Evolutionary conservation across 805 yeast species (phyloP).

Genomic region (Cyberlindnera xylosilytica): DNA sequence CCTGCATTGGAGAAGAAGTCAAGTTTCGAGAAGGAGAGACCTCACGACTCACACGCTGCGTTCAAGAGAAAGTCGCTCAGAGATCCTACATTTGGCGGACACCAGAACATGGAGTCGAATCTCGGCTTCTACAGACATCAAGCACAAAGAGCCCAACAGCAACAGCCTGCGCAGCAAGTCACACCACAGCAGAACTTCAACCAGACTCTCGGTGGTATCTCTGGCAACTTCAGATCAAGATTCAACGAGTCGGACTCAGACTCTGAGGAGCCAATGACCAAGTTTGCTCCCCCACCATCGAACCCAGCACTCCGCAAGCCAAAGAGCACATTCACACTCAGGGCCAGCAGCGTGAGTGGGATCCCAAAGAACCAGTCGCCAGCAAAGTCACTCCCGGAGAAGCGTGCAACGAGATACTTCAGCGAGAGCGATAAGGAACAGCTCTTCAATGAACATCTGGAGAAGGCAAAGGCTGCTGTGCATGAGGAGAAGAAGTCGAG

Average conservation of each 20-base stretch:
- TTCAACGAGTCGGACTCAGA: conserved; percentile 67
- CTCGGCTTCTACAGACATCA: conserved; percentile 28
- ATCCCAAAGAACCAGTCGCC: conserved; percentile 22
- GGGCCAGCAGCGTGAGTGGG: conserved; percentile 24
- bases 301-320: conserved; percentile 24
- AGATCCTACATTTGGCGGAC: conserved; percentile 26
- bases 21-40: conserved; percentile 51
- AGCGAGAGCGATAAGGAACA: conserved; percentile 26
- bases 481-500: conserved; percentile 24
- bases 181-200: conserved; percentile 4
- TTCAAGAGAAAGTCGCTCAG: conserved; percentile 36
- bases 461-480: conserved; percentile 9
- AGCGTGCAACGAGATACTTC: conserved; percentile 27
- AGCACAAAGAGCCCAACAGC: conserved; percentile 17
- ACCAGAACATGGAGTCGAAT: conserved; percentile 22
- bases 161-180: conserved; percentile 10
- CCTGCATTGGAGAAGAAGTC: conserved; percentile 35
- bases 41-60: conserved; percentile 31
- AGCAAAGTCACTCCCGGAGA: conserved; percentile 27
- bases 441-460: conserved; percentile 10
- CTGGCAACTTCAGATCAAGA: conserved; percentile 41
- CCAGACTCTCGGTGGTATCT: conserved; percentile 26
- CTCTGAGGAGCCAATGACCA: conserved; percentile 30
- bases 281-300: conserved; percentile 20
- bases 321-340: conserved; percentile 23